phyloP scores from a whole-genome alignment of 495 filamentous ascomycete genomes.

The Aspergillus asperescens region DNA sequence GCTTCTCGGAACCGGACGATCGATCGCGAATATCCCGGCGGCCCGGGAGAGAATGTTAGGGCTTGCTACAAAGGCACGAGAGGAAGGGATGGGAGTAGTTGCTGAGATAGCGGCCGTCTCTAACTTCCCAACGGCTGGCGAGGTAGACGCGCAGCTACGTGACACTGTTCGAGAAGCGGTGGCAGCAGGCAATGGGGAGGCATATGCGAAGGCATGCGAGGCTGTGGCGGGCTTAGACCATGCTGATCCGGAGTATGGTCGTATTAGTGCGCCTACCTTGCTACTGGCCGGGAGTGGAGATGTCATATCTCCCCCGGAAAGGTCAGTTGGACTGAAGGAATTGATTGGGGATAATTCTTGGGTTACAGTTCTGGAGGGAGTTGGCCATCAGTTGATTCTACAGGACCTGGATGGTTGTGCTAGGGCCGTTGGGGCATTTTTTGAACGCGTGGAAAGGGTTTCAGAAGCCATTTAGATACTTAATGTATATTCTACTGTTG shows the following conservation, averaged over 20 bases:
- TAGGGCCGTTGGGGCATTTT: not conserved
- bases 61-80: not conserved
- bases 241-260: not conserved
- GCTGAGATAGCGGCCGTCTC: not conserved
- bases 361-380: not conserved
- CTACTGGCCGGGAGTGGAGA: slow-evolving; percentile 1
- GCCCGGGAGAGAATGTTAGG: slow-evolving; percentile 3
- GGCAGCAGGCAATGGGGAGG: not conserved
- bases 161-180: not conserved
- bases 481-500: too few relatives aligned
- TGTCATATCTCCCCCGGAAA: slow-evolving; percentile 8
- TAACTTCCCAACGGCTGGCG: not conserved
- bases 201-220: slow-evolving; percentile 1
- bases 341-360: slow-evolving; percentile 7
- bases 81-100: not conserved
- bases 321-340: not conserved
- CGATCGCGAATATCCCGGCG: not conserved
- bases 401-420: slow-evolving; percentile 6
- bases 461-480: too few relatives aligned
- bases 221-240: slow-evolving; percentile 2
- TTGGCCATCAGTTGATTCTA: slow-evolving; percentile 6
- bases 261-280: slow-evolving; percentile 1
- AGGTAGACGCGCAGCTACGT: not conserved
- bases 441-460: not conserved
- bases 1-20: slow-evolving; percentile 4